Evolutionary conservation across 2,329 filamentous ascomycete genomes (phyloP).

Genomic region (Cladosporium sphaerospermum): DNA sequence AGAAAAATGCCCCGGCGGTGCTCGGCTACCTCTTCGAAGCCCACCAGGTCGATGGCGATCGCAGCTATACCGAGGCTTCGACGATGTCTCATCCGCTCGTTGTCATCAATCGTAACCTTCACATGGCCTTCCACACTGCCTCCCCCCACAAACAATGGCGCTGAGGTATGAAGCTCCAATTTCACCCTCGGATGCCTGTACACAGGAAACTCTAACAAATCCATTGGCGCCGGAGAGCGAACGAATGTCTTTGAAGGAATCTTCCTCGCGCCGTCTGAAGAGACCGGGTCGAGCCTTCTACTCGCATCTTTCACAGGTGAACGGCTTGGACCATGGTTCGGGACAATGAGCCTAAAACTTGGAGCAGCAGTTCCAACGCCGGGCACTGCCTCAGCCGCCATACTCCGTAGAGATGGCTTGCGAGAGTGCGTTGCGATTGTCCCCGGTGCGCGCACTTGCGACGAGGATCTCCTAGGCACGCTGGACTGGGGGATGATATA

Average conservation of each 20-base stretch:
- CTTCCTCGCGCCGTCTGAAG: conserved; percentile 37
- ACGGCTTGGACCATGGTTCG: conserved; percentile 40
- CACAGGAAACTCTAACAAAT: conserved; percentile 45
- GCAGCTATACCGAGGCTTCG: conserved; percentile 42
- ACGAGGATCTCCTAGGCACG: conserved; percentile 43
- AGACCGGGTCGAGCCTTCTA: conserved; percentile 36
- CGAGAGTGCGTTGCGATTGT: conserved; percentile 10
- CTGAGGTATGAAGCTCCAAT: conserved; percentile 44
- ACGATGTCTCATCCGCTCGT: conserved; percentile 38
- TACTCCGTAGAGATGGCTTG: conserved; percentile 18
- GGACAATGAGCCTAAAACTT: conserved; percentile 28
- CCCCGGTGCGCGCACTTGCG: conserved; percentile 23
- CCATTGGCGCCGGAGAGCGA: conserved; percentile 39
- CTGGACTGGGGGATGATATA: conserved; percentile 41
- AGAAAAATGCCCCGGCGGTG: conserved; percentile 45
- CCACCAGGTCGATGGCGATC: conserved; percentile 47
- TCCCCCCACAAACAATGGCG: conserved; percentile 50
- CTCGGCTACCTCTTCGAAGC: conserved; percentile 45
- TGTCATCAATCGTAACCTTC: conserved; percentile 43
- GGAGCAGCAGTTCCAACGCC: neutral
- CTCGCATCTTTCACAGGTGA: conserved; percentile 45
- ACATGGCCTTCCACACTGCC: conserved; percentile 48
- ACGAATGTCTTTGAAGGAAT: conserved; percentile 45
- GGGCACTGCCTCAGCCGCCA: neutral
- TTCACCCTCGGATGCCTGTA: conserved; percentile 45